Base-by-base conservation (phyloP, 2,329 filamentous ascomycete species). In the Trichoderma sp. region DNA sequence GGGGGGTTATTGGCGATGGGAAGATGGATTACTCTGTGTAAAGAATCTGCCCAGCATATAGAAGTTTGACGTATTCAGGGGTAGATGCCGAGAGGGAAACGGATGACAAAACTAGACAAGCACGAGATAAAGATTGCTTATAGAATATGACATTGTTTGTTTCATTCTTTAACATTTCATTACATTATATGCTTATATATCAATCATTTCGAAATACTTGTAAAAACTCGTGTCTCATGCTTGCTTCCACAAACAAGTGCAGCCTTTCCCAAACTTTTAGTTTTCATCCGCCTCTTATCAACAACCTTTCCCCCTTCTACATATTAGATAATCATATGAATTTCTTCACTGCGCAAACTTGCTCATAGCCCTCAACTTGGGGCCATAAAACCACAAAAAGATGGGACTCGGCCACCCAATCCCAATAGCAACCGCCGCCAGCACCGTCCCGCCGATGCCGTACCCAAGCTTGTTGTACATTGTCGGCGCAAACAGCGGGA, bases 1-100 rank as follows among this genome's bases (percentile, higher is more conserved):
- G 89, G 89, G 77, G 75, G 0, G 83, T 89, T 4, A 81, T 91
- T 71, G 88, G 87, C 1, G 84, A 87, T 19, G 79, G 81, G 1
- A 82, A 73, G 74, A 79, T 90, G 81, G 83, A 84, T 16, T 88
- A 87, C 71, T 73, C 49, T 33, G 65, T 68, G 1, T 60, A 33
- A 56, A 11, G 8, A 8, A 31, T 55, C 6, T 14, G 6, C 33
- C 33, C 6, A 4, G 8, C 40, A 43, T 19, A n/a, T n/a, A 19
- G 8, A 29, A 19, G 0, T 7, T 53, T 1, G 5, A 55, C 19
- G 8, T 55, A 43, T 19, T 55, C 13, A 29, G 14, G 14, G 52
- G 24, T 4, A 10, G 14, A 10, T 21, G 8, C 5, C 6, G 52
- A 5, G 24, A 55, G 14, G 14, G 24, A 55, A 29, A 19, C 13